Evolutionary conservation across 2,329 filamentous ascomycete genomes (phyloP).

Genomic region (Calonectria pteridis): DNA sequence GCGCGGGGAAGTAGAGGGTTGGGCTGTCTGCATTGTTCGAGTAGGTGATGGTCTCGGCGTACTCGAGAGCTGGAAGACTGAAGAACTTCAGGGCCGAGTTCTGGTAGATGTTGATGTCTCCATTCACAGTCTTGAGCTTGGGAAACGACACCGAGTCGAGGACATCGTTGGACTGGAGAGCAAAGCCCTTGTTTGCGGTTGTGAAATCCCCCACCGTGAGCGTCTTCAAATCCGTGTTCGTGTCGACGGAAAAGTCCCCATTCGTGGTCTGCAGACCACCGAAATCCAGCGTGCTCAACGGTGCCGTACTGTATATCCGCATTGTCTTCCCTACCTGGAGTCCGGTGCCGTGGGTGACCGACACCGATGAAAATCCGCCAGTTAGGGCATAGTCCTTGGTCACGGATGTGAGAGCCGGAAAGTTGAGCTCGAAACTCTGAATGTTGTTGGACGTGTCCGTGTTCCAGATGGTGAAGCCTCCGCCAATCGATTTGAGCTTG

Average conservation of each 20-base stretch:
- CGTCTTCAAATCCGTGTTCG: conserved; percentile 35
- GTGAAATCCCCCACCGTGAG: conserved; percentile 32
- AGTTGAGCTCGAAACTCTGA: conserved; percentile 34
- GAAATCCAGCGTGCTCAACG: conserved; percentile 34
- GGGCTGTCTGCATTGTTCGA: conserved; percentile 39
- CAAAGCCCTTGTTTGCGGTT: conserved; percentile 40
- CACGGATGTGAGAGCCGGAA: conserved; percentile 38
- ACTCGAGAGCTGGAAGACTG: conserved; percentile 38
- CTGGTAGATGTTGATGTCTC: conserved; percentile 40
- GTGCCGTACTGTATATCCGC: conserved; percentile 39
- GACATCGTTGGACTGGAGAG: conserved; percentile 37
- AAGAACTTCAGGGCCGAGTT: conserved; percentile 38
- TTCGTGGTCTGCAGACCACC: conserved; percentile 40
- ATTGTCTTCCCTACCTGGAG: conserved; percentile 38
- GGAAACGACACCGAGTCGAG: conserved; percentile 37
- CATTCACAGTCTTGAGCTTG: conserved; percentile 42
- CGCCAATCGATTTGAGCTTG: conserved; percentile 38
- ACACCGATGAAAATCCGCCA: conserved; percentile 35
- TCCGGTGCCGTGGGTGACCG: conserved; percentile 35
- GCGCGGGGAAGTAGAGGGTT: conserved; percentile 35
- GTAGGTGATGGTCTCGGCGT: conserved; percentile 41
- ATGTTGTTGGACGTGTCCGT: conserved; percentile 34
- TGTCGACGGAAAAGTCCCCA: conserved; percentile 43
- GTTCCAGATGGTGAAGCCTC: conserved; percentile 41
- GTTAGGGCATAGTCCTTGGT: conserved; percentile 41